Evolutionary conservation across 495 filamentous ascomycete species (phyloP).

Genomic region (Neurospora sp.): DNA sequence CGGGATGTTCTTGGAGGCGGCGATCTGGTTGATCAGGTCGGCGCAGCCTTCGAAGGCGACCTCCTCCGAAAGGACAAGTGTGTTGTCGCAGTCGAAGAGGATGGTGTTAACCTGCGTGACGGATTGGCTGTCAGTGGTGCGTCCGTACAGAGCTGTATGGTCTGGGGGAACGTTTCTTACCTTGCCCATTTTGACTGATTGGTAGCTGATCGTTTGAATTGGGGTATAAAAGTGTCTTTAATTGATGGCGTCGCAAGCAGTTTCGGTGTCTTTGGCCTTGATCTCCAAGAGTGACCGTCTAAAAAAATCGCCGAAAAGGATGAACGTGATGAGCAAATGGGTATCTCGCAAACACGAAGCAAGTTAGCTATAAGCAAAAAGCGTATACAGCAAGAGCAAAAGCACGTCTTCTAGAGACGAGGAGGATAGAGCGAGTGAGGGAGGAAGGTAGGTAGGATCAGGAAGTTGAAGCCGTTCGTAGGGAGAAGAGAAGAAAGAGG

Average conservation of each 20-base stretch:
- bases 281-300: neutral
- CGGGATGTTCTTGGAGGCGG: constrained; percentile 51
- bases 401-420: neutral
- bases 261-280: neutral
- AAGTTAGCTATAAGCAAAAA: neutral
- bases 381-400: neutral
- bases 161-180: neutral
- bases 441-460: neutral
- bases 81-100: constrained; percentile 98
- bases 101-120: constrained; percentile 33
- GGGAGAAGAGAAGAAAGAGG: neutral
- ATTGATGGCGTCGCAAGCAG: neutral
- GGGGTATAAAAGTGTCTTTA: neutral
- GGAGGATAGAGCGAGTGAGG: neutral
- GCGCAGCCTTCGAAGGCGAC: constrained; percentile 93
- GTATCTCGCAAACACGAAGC: neutral
- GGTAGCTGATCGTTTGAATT: neutral
- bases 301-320: neutral
- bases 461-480: neutral
- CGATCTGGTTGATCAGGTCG: constrained; percentile 84
- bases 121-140: neutral
- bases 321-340: neutral
- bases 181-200: constrained; percentile 11
- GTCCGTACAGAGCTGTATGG: neutral
- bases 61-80: constrained; percentile 83